phyloP scores from a whole-genome alignment of 192 early-diverging fungal genomes.

The Oehlia diaphana region DNA sequence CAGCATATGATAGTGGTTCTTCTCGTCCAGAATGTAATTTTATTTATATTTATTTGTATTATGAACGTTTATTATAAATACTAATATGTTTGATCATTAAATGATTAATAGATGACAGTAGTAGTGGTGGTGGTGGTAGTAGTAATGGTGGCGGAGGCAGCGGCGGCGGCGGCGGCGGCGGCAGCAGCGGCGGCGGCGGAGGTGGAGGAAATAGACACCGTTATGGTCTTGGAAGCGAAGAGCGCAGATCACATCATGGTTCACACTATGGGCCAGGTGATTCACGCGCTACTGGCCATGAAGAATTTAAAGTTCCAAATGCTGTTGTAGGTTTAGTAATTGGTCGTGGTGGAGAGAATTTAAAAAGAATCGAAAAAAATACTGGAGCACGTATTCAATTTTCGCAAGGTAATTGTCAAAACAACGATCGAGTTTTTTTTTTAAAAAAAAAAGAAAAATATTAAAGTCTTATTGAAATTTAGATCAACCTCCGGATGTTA shows the following conservation, averaged over 20 bases:
- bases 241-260: constrained; percentile 31
- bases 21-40: constrained; percentile 24
- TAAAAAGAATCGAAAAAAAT: constrained; percentile 73
- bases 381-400: constrained; percentile 77
- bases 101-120: constrained; percentile 16
- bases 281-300: constrained; percentile 37
- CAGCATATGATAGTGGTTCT: constrained; percentile 24
- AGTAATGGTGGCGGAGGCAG: not conserved
- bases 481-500: constrained; percentile 47
- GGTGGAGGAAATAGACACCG: constrained; percentile 28
- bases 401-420: constrained; percentile 43
- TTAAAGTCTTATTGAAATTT: not conserved
- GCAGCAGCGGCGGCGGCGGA: too few relatives aligned
- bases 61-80: constrained; percentile 1
- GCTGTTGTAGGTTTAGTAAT: constrained; percentile 79
- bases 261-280: constrained; percentile 36
- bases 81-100: not conserved
- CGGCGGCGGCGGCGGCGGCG: too few relatives aligned
- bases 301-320: constrained; percentile 61
- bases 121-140: constrained; percentile 1
- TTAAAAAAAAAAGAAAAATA: not conserved
- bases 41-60: not conserved
- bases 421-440: not conserved
- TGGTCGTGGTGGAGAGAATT: constrained; percentile 75
- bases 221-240: constrained; percentile 42